Conservation (phyloP, 805 yeast genomes). For the Candida loeiensis region DNA sequence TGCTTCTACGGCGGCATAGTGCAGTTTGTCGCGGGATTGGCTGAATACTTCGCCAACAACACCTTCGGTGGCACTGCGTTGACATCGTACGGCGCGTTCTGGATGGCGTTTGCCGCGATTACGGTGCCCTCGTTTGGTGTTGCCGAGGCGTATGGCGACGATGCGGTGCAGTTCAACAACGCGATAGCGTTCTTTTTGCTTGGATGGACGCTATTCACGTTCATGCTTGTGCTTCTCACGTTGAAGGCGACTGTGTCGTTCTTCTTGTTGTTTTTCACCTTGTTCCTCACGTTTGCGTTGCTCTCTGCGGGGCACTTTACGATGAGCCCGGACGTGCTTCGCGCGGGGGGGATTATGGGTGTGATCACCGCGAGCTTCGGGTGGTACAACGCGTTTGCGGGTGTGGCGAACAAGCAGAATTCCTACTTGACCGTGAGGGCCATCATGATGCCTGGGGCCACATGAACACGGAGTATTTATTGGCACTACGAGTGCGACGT, state of each 20-base stretch:
- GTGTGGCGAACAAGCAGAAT: conserved; percentile 23
- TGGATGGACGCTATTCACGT: conserved; percentile 66
- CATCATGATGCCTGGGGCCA: conserved; percentile 5
- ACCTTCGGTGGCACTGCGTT: conserved; percentile 56
- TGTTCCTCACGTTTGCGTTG: conserved; percentile 53
- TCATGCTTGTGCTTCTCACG: conserved; percentile 53
- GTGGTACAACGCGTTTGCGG: conserved; percentile 27
- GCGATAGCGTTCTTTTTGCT: conserved; percentile 56
- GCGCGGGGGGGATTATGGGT: conserved; percentile 26
- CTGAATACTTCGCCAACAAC: conserved; percentile 50
- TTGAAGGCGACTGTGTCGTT: conserved; percentile 48
- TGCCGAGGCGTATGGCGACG: conserved; percentile 41
- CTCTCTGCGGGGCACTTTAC: conserved; percentile 51
- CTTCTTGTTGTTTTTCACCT: conserved; percentile 49
- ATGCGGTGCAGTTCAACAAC: conserved; percentile 40
- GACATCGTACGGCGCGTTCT: conserved; percentile 53
- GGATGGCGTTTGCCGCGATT: conserved; percentile 48
- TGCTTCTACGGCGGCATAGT: conserved; percentile 50
- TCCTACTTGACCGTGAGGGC: conserved; percentile 22
- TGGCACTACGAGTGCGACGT: neutral
- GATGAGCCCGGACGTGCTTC: conserved; percentile 13
- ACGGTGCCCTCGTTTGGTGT: conserved; percentile 56
- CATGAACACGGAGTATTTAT: conserved; percentile 1
- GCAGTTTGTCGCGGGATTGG: conserved; percentile 48
- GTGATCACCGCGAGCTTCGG: conserved; percentile 22